phyloP scores from a whole-genome alignment of 768 basidiomycete species.

The Calocybe indica region DNA sequence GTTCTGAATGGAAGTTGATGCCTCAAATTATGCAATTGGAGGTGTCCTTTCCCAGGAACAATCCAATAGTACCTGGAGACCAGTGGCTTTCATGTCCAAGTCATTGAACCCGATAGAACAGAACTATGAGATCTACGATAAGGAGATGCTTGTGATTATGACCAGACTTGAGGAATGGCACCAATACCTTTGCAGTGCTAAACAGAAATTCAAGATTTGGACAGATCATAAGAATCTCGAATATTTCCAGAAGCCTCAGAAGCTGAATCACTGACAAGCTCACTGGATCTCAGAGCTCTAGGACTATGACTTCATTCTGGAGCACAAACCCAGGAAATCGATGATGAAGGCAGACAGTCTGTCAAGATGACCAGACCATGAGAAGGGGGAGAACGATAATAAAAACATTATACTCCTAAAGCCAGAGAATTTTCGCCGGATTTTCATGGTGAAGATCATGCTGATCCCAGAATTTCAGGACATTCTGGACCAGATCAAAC shows the following conservation, averaged over 20 bases:
- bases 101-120: slow-evolving; percentile 3
- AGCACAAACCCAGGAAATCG: slow-evolving; percentile 5
- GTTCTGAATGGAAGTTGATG: slow-evolving; percentile 6
- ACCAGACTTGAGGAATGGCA: slow-evolving; percentile 1
- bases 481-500: too few species aligned
- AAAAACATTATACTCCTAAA: too few species aligned
- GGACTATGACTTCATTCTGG: slow-evolving; percentile 1
- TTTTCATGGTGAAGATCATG: too few species aligned
- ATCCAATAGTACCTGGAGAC: slow-evolving; percentile 1
- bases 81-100: slow-evolving; percentile 6
- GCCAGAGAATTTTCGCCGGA: too few species aligned
- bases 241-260: slow-evolving; percentile 1
- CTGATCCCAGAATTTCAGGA: too few species aligned
- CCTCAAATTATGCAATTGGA: slow-evolving; percentile 8
- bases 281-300: not conserved
- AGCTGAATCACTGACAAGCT: slow-evolving; percentile 2
- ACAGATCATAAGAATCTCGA: slow-evolving; percentile 9
- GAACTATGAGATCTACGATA: slow-evolving; percentile 13
- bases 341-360: slow-evolving; percentile 12
- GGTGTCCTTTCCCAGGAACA: slow-evolving; percentile 5
- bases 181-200: slow-evolving; percentile 8
- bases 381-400: too few species aligned
- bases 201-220: slow-evolving; percentile 4
- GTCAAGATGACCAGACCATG: slow-evolving; percentile 12
- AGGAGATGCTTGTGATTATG: slow-evolving; percentile 13